Evolutionary conservation across 2,329 filamentous ascomycete species (phyloP).

Genomic region (Helminthosporium solani): DNA sequence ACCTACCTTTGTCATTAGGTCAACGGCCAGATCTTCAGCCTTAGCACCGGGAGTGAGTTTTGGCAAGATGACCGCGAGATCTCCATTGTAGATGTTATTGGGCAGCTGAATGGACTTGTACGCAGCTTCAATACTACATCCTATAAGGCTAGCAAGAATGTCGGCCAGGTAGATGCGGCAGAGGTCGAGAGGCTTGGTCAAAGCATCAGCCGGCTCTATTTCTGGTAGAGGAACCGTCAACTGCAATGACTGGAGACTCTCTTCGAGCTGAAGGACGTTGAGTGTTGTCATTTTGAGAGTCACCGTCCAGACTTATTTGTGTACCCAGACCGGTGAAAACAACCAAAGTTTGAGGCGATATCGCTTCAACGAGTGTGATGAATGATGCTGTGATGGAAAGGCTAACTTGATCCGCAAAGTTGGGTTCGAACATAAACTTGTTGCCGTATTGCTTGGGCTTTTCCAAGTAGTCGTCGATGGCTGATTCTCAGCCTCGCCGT

Average conservation of each 20-base stretch:
- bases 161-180: constrained; percentile 25
- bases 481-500: too few relatives aligned
- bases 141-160: constrained; percentile 15
- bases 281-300: too few relatives aligned
- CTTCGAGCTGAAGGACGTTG: background rate
- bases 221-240: constrained; percentile 11
- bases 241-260: background rate
- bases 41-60: constrained; percentile 28
- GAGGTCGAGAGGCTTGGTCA: constrained; percentile 31
- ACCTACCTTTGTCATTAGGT: constrained; percentile 26
- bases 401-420: too few relatives aligned
- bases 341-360: too few relatives aligned
- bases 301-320: too few relatives aligned
- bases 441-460: too few relatives aligned
- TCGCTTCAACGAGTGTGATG: too few relatives aligned
- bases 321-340: too few relatives aligned
- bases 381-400: too few relatives aligned
- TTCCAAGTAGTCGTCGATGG: too few relatives aligned
- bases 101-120: constrained; percentile 32
- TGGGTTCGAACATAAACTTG: too few relatives aligned
- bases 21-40: constrained; percentile 12
- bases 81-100: constrained; percentile 34
- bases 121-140: constrained; percentile 17
- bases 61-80: constrained; percentile 29
- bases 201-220: constrained; percentile 7